Base-by-base conservation (phyloP, 371 early-diverging fungal genomes). In the Sporodiniella umbellata region DNA sequence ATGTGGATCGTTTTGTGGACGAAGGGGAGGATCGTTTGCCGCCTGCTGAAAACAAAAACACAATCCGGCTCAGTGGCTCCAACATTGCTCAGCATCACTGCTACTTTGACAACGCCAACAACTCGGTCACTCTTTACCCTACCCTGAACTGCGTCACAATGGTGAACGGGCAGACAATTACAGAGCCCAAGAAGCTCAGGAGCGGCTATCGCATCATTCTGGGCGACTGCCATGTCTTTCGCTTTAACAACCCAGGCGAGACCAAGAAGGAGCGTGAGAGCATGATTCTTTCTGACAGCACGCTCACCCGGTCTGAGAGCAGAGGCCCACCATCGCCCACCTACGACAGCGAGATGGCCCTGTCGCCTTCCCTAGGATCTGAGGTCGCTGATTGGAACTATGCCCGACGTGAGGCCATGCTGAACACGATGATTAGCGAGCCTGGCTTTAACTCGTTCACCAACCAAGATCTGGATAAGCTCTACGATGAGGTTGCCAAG, bases 191-290 rank as follows among this genome's bases (percentile, higher is more conserved):
- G 37, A 68, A 74, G 30, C 65, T 95, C 4, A 72, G 77, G 8
- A 87, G 88, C 3, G 93, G 93, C 0, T 88, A 78, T 58, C 86
- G 93, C 33, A 75, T 95, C 28, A 88, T 89, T 51, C 77, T 95
- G 15, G 93, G 93, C 11, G 81, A 84, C 18, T 75, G 83, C 44
- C 92, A 88, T 60, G 81, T 90, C 2, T 95, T 93, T 53, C 73
- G 93, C 2, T 92, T 93, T 60, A 90, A 87, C 48, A 81, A 95
- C 58, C 95, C 95, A 2, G 88, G 83, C 47, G 90, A 93, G 62
- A 90, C 83, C 4, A 81, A 89, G 8, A 75, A 77, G 22, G 92
- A 92, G 48, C 70, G 87, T 7, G 81, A 79, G n/a, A 46, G 15
- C 4, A 50, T 44, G 35, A 35, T 11, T 15, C 7, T 21, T 4